Evolutionary conservation across 768 basidiomycete species (phyloP).

Genomic region (Leccinum subtestaceum): DNA sequence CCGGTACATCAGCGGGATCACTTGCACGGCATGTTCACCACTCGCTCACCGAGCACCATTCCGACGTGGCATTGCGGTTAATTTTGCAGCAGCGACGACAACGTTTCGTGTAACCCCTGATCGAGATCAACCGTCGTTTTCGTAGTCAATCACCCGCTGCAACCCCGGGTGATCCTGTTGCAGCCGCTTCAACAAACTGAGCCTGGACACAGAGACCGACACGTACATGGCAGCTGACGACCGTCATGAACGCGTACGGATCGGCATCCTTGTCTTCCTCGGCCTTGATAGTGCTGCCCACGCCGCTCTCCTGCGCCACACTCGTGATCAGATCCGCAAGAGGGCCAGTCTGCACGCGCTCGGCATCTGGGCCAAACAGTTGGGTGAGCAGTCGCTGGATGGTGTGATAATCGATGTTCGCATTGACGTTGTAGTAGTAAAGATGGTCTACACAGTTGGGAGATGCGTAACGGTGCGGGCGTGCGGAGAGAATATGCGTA

Average conservation of each 20-base stretch:
- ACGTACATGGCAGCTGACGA: constrained; percentile 71
- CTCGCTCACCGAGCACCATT: constrained; percentile 82
- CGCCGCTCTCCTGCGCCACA: constrained; percentile 66
- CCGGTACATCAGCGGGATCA: constrained; percentile 87
- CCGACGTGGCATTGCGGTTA: constrained; percentile 55
- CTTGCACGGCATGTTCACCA: constrained; percentile 94
- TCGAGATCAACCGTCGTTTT: constrained; percentile 46
- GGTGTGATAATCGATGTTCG: constrained; percentile 81
- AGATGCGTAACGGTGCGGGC: too few relatives aligned
- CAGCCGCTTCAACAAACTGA: neutral
- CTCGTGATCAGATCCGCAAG: constrained; percentile 77
- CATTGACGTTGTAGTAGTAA: constrained; percentile 89
- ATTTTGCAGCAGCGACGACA: constrained; percentile 41
- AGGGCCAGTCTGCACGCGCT: constrained; percentile 63
- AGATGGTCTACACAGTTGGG: constrained; percentile 35
- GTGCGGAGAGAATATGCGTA: constrained; percentile 25
- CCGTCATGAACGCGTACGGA: constrained; percentile 85
- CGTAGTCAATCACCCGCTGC: constrained; percentile 65
- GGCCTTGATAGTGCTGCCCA: constrained; percentile 93
- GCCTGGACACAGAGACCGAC: neutral
- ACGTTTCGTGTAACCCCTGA: constrained; percentile 47
- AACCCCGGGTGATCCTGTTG: constrained; percentile 70
- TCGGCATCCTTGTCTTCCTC: constrained; percentile 54
- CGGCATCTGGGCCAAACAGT: constrained; percentile 72
- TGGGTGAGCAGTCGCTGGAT: constrained; percentile 71